Conservation (phyloP, 179 eudicot genomes). For the Gypsophila paniculata region DNA sequence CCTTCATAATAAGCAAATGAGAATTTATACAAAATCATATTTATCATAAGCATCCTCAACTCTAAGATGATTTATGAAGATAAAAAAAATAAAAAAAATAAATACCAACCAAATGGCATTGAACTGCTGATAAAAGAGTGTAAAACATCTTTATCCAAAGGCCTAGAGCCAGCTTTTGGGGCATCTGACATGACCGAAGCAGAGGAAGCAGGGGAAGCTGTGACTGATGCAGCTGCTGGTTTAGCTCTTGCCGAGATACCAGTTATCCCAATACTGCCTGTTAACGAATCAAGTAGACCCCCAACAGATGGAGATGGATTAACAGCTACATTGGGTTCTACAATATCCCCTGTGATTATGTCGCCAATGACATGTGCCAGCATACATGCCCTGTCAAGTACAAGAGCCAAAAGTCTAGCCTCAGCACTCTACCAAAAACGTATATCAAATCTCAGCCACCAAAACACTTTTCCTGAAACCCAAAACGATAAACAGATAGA, state of each 20-base stretch:
- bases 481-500: not conserved
- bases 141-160: constrained; percentile 75
- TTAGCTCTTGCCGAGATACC: constrained; percentile 78
- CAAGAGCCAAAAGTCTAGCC: constrained; percentile 10
- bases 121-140: constrained; percentile 73
- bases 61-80: constrained; percentile 20
- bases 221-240: constrained; percentile 66
- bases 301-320: constrained; percentile 78
- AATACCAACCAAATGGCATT: constrained; percentile 94
- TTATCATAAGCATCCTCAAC: constrained; percentile 14
- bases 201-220: constrained; percentile 54
- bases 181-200: constrained; percentile 53
- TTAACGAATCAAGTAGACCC: constrained; percentile 88
- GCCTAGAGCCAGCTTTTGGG: constrained; percentile 71
- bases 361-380: constrained; percentile 82
- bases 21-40: constrained; percentile 5
- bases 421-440: constrained; percentile 13
- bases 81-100: no score
- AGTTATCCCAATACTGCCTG: constrained; percentile 91
- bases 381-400: constrained; percentile 63
- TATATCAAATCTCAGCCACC: not conserved
- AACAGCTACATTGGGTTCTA: constrained; percentile 75
- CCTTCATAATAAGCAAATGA: constrained; percentile 42
- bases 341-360: constrained; percentile 60
- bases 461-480: not conserved